Conservation (phyloP, 768 basidiomycete species). For the Naematelia aurantialba region DNA sequence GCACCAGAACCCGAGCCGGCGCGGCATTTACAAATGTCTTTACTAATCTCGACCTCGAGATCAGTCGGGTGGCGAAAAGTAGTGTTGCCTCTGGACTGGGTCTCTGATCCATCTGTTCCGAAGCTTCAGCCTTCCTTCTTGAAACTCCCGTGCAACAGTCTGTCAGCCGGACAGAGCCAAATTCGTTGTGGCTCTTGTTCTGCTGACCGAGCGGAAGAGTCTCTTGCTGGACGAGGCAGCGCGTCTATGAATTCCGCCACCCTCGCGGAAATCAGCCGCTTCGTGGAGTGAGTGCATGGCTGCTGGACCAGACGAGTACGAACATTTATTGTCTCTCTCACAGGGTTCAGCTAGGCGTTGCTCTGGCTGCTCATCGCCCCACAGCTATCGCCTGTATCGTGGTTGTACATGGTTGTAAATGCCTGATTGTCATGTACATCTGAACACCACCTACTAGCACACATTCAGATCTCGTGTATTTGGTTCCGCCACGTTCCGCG, state of each 20-base stretch:
- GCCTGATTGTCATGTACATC: too few relatives aligned
- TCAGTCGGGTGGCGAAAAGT: slow-evolving; percentile 43
- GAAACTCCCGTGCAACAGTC: too few relatives aligned
- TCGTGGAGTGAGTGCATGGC: slow-evolving; percentile 39
- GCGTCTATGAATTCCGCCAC: slow-evolving; percentile 45
- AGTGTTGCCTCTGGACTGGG: slow-evolving; percentile 13
- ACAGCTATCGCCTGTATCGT: too few relatives aligned
- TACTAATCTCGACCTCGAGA: slow-evolving; percentile 36
- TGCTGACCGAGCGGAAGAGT: slow-evolving; percentile 38
- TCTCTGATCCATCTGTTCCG: too few relatives aligned
- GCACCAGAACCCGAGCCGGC: neutral
- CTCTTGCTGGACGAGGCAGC: slow-evolving; percentile 46
- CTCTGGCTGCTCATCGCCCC: neutral
- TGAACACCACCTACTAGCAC: too few relatives aligned
- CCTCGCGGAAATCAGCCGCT: slow-evolving; percentile 37
- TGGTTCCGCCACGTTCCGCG: neutral
- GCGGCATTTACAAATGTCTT: slow-evolving; percentile 31
- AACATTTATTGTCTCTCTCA: slow-evolving; percentile 26
- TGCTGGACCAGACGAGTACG: slow-evolving; percentile 33
- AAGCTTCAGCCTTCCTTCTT: too few relatives aligned
- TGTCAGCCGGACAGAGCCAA: slow-evolving; percentile 46
- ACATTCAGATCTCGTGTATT: too few relatives aligned
- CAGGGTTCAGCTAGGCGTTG: slow-evolving; percentile 8
- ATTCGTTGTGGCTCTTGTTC: slow-evolving; percentile 44
- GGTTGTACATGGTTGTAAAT: too few relatives aligned